Conservation (phyloP, 768 basidiomycete genomes). For the Holtermanniella nyarrowii region DNA sequence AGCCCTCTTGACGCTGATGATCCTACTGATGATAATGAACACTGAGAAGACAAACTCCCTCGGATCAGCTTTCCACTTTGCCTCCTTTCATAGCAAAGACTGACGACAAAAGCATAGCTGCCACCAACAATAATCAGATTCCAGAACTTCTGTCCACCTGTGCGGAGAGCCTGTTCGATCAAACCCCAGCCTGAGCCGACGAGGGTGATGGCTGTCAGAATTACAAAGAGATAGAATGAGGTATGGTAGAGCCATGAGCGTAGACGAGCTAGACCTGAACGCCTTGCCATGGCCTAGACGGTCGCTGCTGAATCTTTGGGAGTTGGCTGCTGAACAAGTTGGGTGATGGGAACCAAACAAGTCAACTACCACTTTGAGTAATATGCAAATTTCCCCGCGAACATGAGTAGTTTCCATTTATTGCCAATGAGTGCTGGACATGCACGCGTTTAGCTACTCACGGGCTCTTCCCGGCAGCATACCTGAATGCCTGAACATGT, state of each 20-base stretch:
- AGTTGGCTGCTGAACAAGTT: too few species aligned
- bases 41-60: slow-evolving; percentile 7
- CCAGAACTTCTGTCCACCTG: slow-evolving; percentile 18
- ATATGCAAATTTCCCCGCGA: too few species aligned
- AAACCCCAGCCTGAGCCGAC: slow-evolving; percentile 25
- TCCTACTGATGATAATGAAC: slow-evolving; percentile 12
- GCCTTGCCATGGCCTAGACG: neutral
- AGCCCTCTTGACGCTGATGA: slow-evolving; percentile 15
- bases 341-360: too few species aligned
- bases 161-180: slow-evolving; percentile 24
- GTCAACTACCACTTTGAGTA: too few species aligned
- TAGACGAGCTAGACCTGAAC: slow-evolving; percentile 1
- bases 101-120: slow-evolving; percentile 30
- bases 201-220: slow-evolving; percentile 17
- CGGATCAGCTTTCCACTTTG: neutral
- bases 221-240: slow-evolving; percentile 24
- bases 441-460: too few species aligned
- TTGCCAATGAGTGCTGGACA: too few species aligned
- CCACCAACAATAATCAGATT: slow-evolving; percentile 36
- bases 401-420: too few species aligned
- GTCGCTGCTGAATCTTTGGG: too few species aligned
- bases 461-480: too few species aligned
- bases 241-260: slow-evolving; percentile 26
- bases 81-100: slow-evolving; percentile 2
- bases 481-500: too few species aligned